A percentile compares a stretch with the other conserved stretches of the same genome.
Conservation (phyloP, 2,329 filamentous ascomycete genomes). For the Fusarium compactum region DNA sequence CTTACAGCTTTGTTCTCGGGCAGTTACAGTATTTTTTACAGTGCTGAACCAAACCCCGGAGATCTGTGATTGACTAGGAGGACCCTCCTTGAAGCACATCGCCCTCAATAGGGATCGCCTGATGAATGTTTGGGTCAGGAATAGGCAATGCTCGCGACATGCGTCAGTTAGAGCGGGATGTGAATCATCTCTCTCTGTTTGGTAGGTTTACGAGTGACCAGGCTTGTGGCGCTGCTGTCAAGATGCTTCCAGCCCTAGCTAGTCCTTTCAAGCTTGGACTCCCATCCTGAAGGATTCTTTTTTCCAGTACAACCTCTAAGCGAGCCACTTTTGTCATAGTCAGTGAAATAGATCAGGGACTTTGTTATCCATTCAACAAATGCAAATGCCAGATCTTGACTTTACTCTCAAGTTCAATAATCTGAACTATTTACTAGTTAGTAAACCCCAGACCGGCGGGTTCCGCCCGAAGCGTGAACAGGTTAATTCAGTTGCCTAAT, state of each 20-base stretch:
- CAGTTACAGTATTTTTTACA: not conserved
- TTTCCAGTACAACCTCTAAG: constrained; percentile 1
- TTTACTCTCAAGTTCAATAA: not conserved
- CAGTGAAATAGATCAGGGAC: not conserved
- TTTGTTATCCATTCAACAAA: not conserved
- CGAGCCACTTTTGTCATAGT: constrained; percentile 5
- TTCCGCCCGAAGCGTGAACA: not conserved
- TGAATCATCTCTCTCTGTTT: constrained; percentile 16
- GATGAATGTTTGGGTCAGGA: constrained; percentile 11
- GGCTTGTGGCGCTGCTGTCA: constrained; percentile 28
- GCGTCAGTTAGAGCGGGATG: not conserved
- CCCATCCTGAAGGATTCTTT: constrained; percentile 25
- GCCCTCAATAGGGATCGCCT: constrained; percentile 35
- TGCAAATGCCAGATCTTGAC: constrained; percentile 11
- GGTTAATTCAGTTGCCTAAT: constrained; percentile 20
- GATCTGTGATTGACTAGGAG: constrained; percentile 25
- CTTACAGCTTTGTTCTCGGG: not conserved
- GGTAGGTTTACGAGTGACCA: constrained; percentile 18
- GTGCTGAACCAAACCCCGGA: constrained; percentile 17
- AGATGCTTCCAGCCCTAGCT: constrained; percentile 31
- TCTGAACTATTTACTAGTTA: not conserved
- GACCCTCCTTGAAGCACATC: constrained; percentile 26
- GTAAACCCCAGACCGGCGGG: constrained; percentile 1
- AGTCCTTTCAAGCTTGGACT: constrained; percentile 11
- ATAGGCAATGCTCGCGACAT: constrained; percentile 26